Conservation (phyloP, 192 early-diverging fungal genomes). For the Fimicolochytrium jonesii region DNA sequence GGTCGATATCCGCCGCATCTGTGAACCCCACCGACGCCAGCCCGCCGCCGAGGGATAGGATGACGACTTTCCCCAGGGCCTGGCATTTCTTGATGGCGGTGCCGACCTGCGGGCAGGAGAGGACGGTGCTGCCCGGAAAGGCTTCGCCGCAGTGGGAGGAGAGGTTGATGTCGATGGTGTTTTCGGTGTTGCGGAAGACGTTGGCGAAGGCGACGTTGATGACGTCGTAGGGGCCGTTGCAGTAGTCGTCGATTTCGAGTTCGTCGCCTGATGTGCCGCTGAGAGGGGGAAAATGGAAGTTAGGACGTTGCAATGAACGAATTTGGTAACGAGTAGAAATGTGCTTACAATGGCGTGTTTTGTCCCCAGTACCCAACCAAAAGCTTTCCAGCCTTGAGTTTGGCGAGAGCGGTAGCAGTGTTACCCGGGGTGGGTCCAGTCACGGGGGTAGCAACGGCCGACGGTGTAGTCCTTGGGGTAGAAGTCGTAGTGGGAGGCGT, state of each 20-base stretch:
- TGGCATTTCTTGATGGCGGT: constrained; percentile 23
- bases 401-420: neutral
- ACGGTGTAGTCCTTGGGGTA: neutral
- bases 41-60: constrained; percentile 30
- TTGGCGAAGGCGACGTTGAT: constrained; percentile 30
- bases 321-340: too few relatives aligned
- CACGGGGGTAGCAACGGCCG: neutral
- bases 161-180: constrained; percentile 31
- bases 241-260: constrained; percentile 10
- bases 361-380: constrained; percentile 23
- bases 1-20: constrained; percentile 20
- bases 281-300: too few relatives aligned
- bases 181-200: constrained; percentile 30
- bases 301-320: too few relatives aligned
- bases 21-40: constrained; percentile 26
- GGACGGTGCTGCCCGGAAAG: constrained; percentile 4
- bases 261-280: neutral
- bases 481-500: neutral
- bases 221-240: constrained; percentile 22
- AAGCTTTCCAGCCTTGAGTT: constrained; percentile 3
- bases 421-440: neutral
- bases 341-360: constrained; percentile 1
- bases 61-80: constrained; percentile 15
- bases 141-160: constrained; percentile 20
- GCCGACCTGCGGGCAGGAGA: constrained; percentile 12